A percentile compares a stretch with the other conserved stretches of the same genome.
phyloP scores from a whole-genome alignment of 192 early-diverging fungal genomes.

The Linnemannia zychae region DNA sequence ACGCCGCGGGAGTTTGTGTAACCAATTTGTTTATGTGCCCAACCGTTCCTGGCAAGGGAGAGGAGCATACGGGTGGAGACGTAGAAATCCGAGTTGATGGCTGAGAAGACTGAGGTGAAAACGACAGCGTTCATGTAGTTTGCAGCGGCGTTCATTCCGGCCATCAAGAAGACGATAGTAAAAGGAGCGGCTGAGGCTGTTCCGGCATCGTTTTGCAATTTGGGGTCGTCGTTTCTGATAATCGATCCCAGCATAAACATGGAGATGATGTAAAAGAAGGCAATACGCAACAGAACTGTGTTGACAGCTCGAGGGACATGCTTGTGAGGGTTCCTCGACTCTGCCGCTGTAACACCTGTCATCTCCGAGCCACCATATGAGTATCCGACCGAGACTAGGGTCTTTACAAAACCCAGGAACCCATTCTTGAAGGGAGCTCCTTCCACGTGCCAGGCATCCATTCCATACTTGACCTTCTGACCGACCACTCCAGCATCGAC shows the following conservation, averaged over 20 bases:
- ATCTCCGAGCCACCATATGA: constrained; percentile 89
- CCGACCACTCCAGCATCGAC: constrained; percentile 74
- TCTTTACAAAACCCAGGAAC: constrained; percentile 70
- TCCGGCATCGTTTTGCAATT: constrained; percentile 58
- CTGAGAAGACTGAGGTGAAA: constrained; percentile 73
- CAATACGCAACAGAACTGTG: constrained; percentile 77
- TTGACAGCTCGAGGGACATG: constrained; percentile 77
- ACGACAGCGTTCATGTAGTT: constrained; percentile 81
- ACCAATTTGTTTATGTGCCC: constrained; percentile 75
- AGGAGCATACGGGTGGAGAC: constrained; percentile 83
- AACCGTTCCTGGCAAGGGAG: constrained; percentile 78
- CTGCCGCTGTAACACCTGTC: constrained; percentile 90
- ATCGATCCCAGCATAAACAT: constrained; percentile 77
- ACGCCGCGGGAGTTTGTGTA: constrained; percentile 73
- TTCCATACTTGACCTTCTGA: constrained; percentile 64
- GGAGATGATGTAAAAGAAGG: constrained; percentile 74
- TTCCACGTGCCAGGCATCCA: constrained; percentile 69
- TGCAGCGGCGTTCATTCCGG: constrained; percentile 70
- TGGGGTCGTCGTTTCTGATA: constrained; percentile 67
- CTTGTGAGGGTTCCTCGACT: constrained; percentile 75
- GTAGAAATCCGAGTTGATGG: constrained; percentile 89
- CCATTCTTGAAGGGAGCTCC: constrained; percentile 74
- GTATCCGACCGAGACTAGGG: constrained; percentile 82
- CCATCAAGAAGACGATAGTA: constrained; percentile 71
- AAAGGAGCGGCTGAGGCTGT: constrained; percentile 74